Evolutionary conservation across 805 yeast genomes (phyloP).

Genomic region (Ogataea salicorniae): DNA sequence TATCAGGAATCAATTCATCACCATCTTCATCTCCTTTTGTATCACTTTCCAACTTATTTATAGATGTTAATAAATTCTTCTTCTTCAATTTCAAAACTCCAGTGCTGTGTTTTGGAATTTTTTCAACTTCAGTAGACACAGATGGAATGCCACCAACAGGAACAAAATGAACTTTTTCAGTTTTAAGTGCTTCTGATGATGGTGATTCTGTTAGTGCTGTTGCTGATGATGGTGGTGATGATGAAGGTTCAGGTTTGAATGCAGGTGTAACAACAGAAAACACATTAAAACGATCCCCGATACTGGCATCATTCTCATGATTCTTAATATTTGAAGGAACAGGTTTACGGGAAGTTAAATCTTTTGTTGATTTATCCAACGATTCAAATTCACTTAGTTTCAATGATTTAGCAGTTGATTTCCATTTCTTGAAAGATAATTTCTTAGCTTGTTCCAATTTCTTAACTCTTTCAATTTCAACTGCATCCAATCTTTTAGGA

Average conservation of each 20-base stretch:
- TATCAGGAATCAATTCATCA: background rate
- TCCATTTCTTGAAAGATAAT: slow-evolving; percentile 6
- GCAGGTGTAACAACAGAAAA: no score
- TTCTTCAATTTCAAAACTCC: slow-evolving; percentile 2
- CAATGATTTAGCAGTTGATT: slow-evolving; percentile 6
- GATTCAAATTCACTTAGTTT: background rate
- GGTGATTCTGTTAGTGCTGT: no score
- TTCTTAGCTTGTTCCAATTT: slow-evolving; percentile 11
- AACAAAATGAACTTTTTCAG: background rate
- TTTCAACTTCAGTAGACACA: background rate
- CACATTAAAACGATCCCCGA: no score
- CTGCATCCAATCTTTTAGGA: slow-evolving; percentile 18
- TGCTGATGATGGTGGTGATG: no score
- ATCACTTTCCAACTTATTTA: background rate
- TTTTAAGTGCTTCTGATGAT: no score
- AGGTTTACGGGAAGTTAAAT: background rate
- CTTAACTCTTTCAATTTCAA: slow-evolving; percentile 19
- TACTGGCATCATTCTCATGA: no score
- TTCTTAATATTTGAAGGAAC: no score
- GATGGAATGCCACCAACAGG: background rate
- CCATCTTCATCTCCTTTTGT: background rate
- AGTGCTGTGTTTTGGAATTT: background rate
- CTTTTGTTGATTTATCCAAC: background rate
- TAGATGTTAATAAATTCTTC: background rate
- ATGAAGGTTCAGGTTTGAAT: no score